Base-by-base conservation (phyloP, 2,329 filamentous ascomycete species). In the Trichoderma endophyticum region DNA sequence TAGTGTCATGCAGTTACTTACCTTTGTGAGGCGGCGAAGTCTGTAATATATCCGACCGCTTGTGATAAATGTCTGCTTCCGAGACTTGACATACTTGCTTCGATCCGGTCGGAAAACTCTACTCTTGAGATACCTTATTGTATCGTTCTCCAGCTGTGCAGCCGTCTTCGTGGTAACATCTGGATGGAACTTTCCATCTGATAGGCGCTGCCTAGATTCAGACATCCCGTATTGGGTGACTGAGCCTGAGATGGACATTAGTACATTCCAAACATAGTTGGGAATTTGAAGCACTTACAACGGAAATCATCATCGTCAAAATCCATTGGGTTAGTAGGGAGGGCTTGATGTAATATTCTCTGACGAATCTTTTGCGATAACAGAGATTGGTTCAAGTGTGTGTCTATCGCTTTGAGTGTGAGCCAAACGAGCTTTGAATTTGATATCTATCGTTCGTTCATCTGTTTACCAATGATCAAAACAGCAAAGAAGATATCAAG, bases 151-250 rank as follows among this genome's bases (percentile, higher is more conserved):
- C 8, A 75, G n/a, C 32, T 75, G 54, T 3, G 48, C 48, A 6
- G 61, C 59, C 2, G 69, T 51, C 24, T 71, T 72, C 8, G 26
- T 39, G 6, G 75, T 76, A 32, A 77, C 75, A 6, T 72, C 65
- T 1, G 48, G 48, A 14, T 54, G 48, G 21, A 54, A 54, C 11
- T 12, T 12, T 24, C 11, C 21, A 14, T 14, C 11, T 24, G 9
- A 54, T 21, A 43, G 48, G 6, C n/a, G n/a, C 48, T 26, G 4
- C 56, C 59, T 71, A 24, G 75, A 77, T 24, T 72, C 48, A 0
- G 24, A 8, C 48, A 77, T 74, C 60, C 73, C 69, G 34, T 77
- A 77, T 18, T 21, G 68, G 4, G 63, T 43, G 12, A 70, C 43
- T 6, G n/a, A 39, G 56, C 14, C 43, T 67, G 21, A 4, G 5